These are phyloP conservation scores for Dissophora ornata DNA, from an alignment of 192 early-diverging fungal species.

Conservation along the genomic window DNA sequence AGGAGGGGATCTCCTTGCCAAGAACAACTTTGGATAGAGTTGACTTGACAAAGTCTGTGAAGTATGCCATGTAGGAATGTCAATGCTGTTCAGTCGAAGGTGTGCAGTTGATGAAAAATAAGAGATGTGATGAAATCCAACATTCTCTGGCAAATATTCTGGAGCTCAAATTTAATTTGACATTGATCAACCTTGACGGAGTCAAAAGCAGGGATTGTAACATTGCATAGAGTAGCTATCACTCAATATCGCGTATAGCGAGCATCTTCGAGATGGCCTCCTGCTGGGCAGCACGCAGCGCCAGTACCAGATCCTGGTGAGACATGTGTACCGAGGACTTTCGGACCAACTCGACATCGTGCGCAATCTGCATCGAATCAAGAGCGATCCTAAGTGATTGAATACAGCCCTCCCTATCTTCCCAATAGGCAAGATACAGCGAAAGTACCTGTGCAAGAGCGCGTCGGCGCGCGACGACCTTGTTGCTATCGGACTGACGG, in stretches of 20 bases:
- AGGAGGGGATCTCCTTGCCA: conserved; percentile 69
- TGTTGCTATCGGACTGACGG: conserved; percentile 21
- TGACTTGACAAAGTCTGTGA: conserved; percentile 57
- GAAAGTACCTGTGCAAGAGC: conserved; percentile 19
- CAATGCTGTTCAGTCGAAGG: background rate
- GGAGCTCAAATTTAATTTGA: too few relatives aligned
- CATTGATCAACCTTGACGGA: too few relatives aligned
- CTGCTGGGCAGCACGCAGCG: conserved; percentile 11
- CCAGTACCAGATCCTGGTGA: background rate
- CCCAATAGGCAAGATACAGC: background rate
- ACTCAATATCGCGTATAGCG: background rate
- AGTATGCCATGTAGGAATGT: conserved; percentile 30
- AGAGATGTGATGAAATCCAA: background rate
- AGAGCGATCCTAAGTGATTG: background rate
- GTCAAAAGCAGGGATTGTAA: too few relatives aligned
- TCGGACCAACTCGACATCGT: conserved; percentile 16
- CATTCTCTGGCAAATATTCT: too few relatives aligned
- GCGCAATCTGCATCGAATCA: conserved; percentile 11
- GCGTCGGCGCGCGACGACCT: conserved; percentile 26
- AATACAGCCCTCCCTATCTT: background rate
- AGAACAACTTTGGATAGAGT: conserved; percentile 60
- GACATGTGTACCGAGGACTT: background rate
- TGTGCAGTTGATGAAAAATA: background rate
- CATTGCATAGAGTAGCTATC: too few relatives aligned
- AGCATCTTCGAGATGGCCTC: conserved; percentile 16